phyloP scores from a whole-genome alignment of 148 eudicot genomes.

The Euryodendron excelsum region DNA sequence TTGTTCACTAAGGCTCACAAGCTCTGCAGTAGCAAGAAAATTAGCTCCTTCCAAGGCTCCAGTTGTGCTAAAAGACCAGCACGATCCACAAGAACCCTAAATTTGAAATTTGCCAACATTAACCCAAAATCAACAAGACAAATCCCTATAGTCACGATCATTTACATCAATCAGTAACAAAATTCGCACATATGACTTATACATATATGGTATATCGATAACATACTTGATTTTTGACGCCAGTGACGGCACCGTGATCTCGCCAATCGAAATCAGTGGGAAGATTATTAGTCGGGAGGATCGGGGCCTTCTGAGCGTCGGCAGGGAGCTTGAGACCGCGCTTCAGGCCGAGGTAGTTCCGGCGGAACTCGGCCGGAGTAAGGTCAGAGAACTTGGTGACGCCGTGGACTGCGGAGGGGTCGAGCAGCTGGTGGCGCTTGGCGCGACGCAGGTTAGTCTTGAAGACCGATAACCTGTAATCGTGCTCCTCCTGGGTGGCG shows the following conservation, averaged over 20 bases:
- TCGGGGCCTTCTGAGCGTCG: conserved; percentile 74
- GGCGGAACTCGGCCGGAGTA: conserved; percentile 66
- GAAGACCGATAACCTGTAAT: conserved; percentile 55
- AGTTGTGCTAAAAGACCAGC: conserved; percentile 84
- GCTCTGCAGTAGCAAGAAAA: conserved; percentile 69
- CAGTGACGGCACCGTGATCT: conserved; percentile 76
- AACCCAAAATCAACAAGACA: neutral
- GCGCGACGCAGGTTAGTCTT: conserved; percentile 77
- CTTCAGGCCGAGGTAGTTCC: conserved; percentile 48
- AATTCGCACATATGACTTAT: neutral
- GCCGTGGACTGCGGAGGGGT: conserved; percentile 82
- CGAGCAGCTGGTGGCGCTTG: conserved; percentile 61
- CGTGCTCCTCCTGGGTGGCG: conserved; percentile 60
- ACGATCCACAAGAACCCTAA: conserved; percentile 89
- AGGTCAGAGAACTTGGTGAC: conserved; percentile 84
- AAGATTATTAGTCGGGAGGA: conserved; percentile 58
- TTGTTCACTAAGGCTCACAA: conserved; percentile 84
- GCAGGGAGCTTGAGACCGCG: conserved; percentile 43
- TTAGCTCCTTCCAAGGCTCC: conserved; percentile 93
- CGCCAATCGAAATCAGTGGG: conserved; percentile 84
- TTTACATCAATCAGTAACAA: neutral
- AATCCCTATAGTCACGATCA: neutral
- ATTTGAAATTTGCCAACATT: neutral
- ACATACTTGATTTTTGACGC: conserved; percentile 71
- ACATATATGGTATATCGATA: neutral